Evolutionary conservation across 192 early-diverging fungal genomes (phyloP).

Genomic region (Phycomyces nitens): DNA sequence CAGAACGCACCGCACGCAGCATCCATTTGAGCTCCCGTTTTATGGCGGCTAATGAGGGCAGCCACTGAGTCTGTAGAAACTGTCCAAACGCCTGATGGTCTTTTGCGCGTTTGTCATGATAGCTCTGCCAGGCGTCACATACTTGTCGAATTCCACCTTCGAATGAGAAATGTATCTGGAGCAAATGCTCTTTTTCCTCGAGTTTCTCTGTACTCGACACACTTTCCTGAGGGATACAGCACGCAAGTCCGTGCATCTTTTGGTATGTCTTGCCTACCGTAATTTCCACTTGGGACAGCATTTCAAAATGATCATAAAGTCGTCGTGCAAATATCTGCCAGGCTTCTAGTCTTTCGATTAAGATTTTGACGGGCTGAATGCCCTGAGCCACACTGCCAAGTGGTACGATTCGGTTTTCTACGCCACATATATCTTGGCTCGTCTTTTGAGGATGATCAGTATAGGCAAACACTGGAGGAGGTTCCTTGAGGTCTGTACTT

Average conservation of each 20-base stretch:
- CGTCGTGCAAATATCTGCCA: slow-evolving; percentile 18
- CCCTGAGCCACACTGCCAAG: background rate
- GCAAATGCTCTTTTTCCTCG: background rate
- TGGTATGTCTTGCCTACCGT: slow-evolving; percentile 15
- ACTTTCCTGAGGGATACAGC: background rate
- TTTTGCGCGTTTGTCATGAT: slow-evolving; percentile 9
- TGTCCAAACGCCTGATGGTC: slow-evolving; percentile 15
- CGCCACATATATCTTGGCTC: too few relatives aligned
- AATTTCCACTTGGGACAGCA: slow-evolving; percentile 12
- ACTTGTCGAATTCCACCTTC: slow-evolving; percentile 10
- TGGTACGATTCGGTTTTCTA: background rate
- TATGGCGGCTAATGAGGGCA: slow-evolving; percentile 18
- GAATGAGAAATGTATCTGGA: slow-evolving; percentile 23
- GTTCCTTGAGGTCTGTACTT: background rate
- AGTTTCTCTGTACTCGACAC: background rate
- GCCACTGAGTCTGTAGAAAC: slow-evolving; percentile 15
- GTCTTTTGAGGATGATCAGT: too few relatives aligned
- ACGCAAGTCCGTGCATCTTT: slow-evolving; percentile 5
- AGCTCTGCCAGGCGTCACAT: slow-evolving; percentile 23
- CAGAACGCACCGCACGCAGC: slow-evolving; percentile 17
- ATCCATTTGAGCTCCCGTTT: slow-evolving; percentile 23
- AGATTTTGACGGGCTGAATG: slow-evolving; percentile 19
- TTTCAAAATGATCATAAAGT: slow-evolving; percentile 19
- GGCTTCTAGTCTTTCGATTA: slow-evolving; percentile 24
- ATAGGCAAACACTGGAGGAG: background rate